Evolutionary conservation across 495 filamentous ascomycete genomes (phyloP), one percentile per base, ranked within the genome.

Genomic region (Penicillium lagena): DNA sequence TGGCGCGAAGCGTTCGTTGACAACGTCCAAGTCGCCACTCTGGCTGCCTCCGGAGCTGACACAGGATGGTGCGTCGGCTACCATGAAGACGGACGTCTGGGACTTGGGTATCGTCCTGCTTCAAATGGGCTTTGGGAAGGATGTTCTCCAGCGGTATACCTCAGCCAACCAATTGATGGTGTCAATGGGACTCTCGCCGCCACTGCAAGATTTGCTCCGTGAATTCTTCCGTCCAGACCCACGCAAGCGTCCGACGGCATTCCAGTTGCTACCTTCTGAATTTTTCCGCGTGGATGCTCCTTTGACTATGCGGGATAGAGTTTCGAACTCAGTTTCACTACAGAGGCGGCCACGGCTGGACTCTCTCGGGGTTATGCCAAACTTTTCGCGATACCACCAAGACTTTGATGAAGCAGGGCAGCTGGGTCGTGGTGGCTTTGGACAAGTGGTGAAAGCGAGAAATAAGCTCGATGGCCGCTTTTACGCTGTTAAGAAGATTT

Each of bases 401-500:
- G 94, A 97, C 54, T 98, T 94, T 58, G 82, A 87, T 14, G 91
- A 97, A 63, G 80, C 87, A 46, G 90, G 88, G 12, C 80, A 85
- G 2, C 71, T 98, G 13, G 93, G 94, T 22, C 93, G 88, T 64
- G 93, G 93, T 12, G 94, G 91, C 2, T 98, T 94, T 63, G 93
- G 94, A 28, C 87, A 96, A 66, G 93, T 98, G n/a, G 89, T 98
- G 35, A 90, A 91, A 60, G 91, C 93, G 7, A 78, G 94, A 45
- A 95, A 96, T 55, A 94, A 90, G 63, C 77, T 96, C 7, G 91
- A 97, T 64, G 87, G 88, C 8, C 84, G 86, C 41, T 80, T 94
- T 9, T 98, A 98, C 72, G 93, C 93, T 4, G 82, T 98, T 49
- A 98, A 98, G 63, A 96, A 96, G 57, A 94, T 98, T 42, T 87